phyloP scores from a whole-genome alignment of 257 asterid species.

The Nyctanthes arbortristis region DNA sequence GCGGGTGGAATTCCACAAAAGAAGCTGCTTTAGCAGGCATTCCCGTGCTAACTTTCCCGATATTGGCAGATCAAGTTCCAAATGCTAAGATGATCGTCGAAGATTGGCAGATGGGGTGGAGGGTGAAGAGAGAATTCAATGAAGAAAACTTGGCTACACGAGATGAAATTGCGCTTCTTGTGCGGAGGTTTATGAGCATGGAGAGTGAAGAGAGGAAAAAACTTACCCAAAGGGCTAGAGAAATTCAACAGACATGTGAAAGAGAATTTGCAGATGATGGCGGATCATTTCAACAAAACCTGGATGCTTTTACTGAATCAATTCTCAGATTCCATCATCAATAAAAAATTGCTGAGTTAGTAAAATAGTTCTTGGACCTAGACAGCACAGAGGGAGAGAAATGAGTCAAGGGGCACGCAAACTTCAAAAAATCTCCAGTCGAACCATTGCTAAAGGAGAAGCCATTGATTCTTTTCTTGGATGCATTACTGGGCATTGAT shows the following conservation, averaged over 20 bases:
- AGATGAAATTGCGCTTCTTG: constrained; percentile 29
- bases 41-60: constrained; percentile 55
- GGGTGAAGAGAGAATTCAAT: constrained; percentile 39
- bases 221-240: constrained; percentile 38
- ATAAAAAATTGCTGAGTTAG: constrained; percentile 32
- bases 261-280: constrained; percentile 36
- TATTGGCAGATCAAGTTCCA: constrained; percentile 48
- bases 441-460: constrained; percentile 42
- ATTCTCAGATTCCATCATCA: constrained; percentile 3
- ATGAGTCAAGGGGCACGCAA: constrained; percentile 32
- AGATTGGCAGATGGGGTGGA: constrained; percentile 64
- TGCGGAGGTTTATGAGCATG: constrained; percentile 48
- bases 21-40: constrained; percentile 51
- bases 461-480: constrained; percentile 34
- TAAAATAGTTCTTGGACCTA: constrained; percentile 51
- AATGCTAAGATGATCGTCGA: constrained; percentile 55
- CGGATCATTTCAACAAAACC: constrained; percentile 29
- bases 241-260: constrained; percentile 32
- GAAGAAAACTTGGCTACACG: constrained; percentile 28
- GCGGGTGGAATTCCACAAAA: constrained; percentile 78
- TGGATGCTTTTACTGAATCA: constrained; percentile 33
- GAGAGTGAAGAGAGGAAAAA: constrained; percentile 42
- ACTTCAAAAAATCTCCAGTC: constrained; percentile 24
- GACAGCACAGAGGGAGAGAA: constrained; percentile 42
- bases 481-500: constrained; percentile 25